phyloP scores from a whole-genome alignment of 2,329 filamentous ascomycete genomes.

The Clonostachys rhizophaga region DNA sequence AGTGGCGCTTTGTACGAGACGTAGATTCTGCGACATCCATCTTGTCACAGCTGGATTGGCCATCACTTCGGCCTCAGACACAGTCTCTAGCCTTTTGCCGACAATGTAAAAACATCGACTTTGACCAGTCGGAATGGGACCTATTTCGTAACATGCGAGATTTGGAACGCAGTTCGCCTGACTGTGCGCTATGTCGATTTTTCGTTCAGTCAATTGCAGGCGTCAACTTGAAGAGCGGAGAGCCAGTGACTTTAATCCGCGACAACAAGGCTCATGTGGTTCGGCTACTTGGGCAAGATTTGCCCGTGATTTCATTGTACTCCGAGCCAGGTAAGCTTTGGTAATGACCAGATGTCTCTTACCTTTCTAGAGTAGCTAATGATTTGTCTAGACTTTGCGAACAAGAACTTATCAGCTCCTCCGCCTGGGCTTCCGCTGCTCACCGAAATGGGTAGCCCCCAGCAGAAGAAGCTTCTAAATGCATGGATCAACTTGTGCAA shows the following conservation, averaged over 20 bases:
- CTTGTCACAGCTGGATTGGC: not conserved
- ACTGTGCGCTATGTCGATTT: not conserved
- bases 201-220: not conserved
- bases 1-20: not conserved
- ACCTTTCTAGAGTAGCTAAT: no score
- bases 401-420: no score
- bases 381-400: no score
- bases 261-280: not conserved
- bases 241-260: not conserved
- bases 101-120: not conserved
- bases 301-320: not conserved
- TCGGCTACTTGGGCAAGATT: not conserved
- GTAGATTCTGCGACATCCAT: not conserved
- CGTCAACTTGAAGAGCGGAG: not conserved
- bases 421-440: not conserved
- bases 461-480: not conserved
- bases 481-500: not conserved
- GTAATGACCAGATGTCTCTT: no score
- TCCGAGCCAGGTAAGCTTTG: not conserved
- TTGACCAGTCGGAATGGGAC: not conserved
- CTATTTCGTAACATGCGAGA: not conserved
- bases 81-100: no score
- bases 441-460: not conserved
- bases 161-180: not conserved
- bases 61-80: no score